Percentiles rank a stretch among this genome's conserved stretches.
Conservation (phyloP, 768 basidiomycete genomes). For the Atractiella rhizophila region DNA sequence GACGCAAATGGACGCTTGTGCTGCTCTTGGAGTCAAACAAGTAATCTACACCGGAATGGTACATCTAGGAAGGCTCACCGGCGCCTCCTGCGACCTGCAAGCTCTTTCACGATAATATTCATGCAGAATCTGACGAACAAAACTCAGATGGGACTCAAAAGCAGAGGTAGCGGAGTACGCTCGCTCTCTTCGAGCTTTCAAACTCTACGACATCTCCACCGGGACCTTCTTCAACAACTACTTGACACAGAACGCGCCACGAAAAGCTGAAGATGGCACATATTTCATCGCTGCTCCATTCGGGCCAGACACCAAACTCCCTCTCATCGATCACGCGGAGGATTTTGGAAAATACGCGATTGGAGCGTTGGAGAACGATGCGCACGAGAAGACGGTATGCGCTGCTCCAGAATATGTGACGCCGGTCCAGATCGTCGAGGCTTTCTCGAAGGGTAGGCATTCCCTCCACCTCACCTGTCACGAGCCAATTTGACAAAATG, state of each 20-base stretch:
- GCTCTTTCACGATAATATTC: too few relatives aligned
- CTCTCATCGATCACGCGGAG: background rate
- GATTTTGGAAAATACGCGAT: background rate
- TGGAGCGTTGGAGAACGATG: background rate
- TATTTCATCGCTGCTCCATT: background rate
- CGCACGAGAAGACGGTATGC: slow-evolving; percentile 1
- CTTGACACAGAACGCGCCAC: background rate
- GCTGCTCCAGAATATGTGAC: background rate
- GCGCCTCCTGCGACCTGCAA: too few relatives aligned
- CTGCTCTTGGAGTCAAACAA: too few relatives aligned
- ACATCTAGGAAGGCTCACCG: too few relatives aligned
- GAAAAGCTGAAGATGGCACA: background rate
- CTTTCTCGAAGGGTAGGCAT: background rate
- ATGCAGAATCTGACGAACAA: too few relatives aligned
- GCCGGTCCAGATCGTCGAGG: background rate
- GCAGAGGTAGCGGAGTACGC: background rate
- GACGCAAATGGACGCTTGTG: too few relatives aligned
- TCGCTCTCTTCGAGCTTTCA: background rate
- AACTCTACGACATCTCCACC: background rate
- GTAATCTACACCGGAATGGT: too few relatives aligned
- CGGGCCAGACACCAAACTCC: background rate
- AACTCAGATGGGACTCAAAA: slow-evolving; percentile 1
- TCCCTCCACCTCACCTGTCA: too few relatives aligned
- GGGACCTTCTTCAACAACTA: background rate
- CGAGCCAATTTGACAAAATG: too few relatives aligned